Conservation (phyloP, 2,329 filamentous ascomycete genomes). For the Pyrenophora graminea region DNA sequence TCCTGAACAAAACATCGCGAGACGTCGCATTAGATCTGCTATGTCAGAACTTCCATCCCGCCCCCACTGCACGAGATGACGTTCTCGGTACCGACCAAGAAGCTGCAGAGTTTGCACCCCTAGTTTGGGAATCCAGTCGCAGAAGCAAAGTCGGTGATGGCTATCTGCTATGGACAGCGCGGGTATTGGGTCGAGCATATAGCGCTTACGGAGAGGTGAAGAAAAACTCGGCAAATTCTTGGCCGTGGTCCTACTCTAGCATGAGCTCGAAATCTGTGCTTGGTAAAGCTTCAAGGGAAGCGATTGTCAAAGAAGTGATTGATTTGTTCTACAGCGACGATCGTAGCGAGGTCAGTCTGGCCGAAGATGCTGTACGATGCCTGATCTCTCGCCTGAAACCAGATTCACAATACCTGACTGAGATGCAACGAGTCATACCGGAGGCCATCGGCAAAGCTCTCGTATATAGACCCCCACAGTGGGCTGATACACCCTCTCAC, state of each 20-base stretch:
- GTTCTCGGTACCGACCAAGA: constrained; percentile 70
- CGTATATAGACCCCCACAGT: constrained; percentile 24
- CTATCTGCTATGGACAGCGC: constrained; percentile 84
- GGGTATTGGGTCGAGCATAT: constrained; percentile 79
- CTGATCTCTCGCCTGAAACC: constrained; percentile 35
- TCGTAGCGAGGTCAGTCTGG: constrained; percentile 49
- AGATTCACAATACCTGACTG: constrained; percentile 30
- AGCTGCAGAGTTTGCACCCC: constrained; percentile 64
- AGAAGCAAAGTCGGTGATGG: constrained; percentile 65
- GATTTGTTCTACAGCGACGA: constrained; percentile 47
- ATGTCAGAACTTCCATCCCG: constrained; percentile 72
- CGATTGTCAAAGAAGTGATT: constrained; percentile 45
- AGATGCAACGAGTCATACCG: constrained; percentile 39
- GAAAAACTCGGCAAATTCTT: constrained; percentile 24
- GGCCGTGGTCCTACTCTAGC: constrained; percentile 31
- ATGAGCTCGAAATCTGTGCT: constrained; percentile 26
- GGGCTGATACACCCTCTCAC: not conserved
- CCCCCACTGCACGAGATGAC: constrained; percentile 63
- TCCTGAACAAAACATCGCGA: constrained; percentile 73
- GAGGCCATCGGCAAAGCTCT: constrained; percentile 37
- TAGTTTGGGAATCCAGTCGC: constrained; percentile 77
- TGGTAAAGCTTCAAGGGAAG: constrained; percentile 37
- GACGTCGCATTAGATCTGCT: constrained; percentile 73
- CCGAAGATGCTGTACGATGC: constrained; percentile 47
- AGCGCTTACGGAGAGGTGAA: constrained; percentile 68